Evolutionary conservation across 1,139 yeast genomes (phyloP), one percentile per base, ranked within the genome.

Genomic region (Saccharomyces hybrid): DNA sequence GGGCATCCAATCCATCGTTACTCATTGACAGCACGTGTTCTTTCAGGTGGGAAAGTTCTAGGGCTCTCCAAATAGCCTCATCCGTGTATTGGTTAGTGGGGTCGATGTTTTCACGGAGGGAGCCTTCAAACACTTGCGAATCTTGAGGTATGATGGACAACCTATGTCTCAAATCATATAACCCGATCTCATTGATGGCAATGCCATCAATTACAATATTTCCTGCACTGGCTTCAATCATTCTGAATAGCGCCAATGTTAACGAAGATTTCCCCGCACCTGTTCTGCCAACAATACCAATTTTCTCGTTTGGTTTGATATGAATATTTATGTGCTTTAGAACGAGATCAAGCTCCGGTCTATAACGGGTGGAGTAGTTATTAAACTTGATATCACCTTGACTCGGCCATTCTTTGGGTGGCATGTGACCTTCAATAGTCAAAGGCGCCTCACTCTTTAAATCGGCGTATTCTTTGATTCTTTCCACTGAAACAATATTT

Each of bases 181-280:
- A 76, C 2, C 98, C 98, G 62, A 93, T 83, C 14, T 75, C 63
- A 51, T 82, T 75, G 8, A 93, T 89, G 60, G 86, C 75, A 19
- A 90, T 65, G 27, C 76, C 79, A 71, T 93, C 98, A 62, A 93
- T 87, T 23, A 74, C 73, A 58, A 93, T 89, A 55, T 78, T 70
- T 46, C 99, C 99, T 2, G 69, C 73, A 26, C 78, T 76, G 4
- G 95, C 85, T 70, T 93, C 98, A 65, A 93, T 89, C 51, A 93
- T 84, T 68, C 99, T 78, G 77, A 91, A 91, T 49, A 93, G 74
- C 0, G 97, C 96, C 61, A 93, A 74, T 0, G 97, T 90, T 65
- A 93, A 78, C 1, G 97, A 88, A 0, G 96, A 87, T 71, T 93
- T 93, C 56, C 99, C 99, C 2, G 98, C 98, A 60, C 99, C 99